Evolutionary conservation across 2,329 filamentous ascomycete species (phyloP).

Genomic region (Endothia cerciana): DNA sequence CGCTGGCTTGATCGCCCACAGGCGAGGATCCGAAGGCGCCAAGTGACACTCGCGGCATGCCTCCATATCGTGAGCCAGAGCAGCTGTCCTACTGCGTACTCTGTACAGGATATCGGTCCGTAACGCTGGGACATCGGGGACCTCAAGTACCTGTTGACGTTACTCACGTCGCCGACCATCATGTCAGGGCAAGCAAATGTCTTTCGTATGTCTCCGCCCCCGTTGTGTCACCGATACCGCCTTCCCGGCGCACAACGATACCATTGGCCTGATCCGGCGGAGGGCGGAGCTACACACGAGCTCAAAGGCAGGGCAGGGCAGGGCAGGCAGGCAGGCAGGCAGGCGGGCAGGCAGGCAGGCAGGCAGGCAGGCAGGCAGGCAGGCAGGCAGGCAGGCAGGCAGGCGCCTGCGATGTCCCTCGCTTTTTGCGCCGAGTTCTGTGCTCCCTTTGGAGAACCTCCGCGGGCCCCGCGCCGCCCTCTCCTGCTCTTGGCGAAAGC

Average conservation of each 20-base stretch:
- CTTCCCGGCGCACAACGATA: not conserved
- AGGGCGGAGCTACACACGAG: not conserved
- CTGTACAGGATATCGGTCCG: not conserved
- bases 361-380: not conserved
- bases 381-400: not conserved
- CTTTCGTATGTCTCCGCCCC: constrained; percentile 15
- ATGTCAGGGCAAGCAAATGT: constrained; percentile 3
- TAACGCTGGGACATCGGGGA: not conserved
- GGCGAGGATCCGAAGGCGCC: not conserved
- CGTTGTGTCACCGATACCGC: constrained; percentile 4
- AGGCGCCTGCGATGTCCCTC: not conserved
- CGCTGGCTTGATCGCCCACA: not conserved
- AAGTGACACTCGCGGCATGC: too few relatives aligned
- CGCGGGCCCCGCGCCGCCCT: not conserved
- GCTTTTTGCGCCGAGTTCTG: not conserved
- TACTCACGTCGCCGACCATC: constrained; percentile 14
- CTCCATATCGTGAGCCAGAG: not conserved
- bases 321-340: not conserved
- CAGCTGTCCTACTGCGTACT: not conserved
- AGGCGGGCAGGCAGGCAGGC: not conserved
- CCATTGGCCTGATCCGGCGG: not conserved
- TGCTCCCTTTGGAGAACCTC: not conserved
- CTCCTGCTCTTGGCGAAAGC: not conserved
- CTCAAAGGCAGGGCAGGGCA: not conserved
- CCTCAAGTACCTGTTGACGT: not conserved